Percentiles rank a stretch among this genome's conserved stretches.
Conservation (phyloP, 768 basidiomycete genomes). For the Lentinula edodes region DNA sequence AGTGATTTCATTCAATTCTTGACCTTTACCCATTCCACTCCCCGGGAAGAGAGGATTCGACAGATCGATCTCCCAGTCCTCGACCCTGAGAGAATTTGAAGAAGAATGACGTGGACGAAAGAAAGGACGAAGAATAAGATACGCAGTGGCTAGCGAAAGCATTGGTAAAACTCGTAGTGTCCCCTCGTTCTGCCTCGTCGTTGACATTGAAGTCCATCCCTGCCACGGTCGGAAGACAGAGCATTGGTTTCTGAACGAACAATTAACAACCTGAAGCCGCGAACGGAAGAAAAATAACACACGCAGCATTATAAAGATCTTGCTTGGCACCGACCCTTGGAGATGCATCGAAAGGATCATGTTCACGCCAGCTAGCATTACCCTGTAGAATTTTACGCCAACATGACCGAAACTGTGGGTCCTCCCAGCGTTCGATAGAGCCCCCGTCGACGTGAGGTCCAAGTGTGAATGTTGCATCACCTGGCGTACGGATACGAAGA, state of each 20-base stretch:
- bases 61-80: conserved; percentile 53
- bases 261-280: not conserved
- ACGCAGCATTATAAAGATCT: conserved; percentile 61
- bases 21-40: conserved; percentile 44
- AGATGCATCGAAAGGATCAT: conserved; percentile 46
- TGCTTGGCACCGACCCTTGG: conserved; percentile 45
- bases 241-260: conserved; percentile 39
- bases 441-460: conserved; percentile 58
- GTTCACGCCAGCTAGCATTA: conserved; percentile 31
- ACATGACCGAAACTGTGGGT: conserved; percentile 33
- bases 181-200: conserved; percentile 53
- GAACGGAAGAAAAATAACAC: conserved; percentile 15
- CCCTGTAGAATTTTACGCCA: conserved; percentile 37
- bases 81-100: conserved; percentile 27
- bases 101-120: conserved; percentile 36
- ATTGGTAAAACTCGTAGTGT: conserved; percentile 60
- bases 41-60: conserved; percentile 50
- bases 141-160: conserved; percentile 49
- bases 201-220: conserved; percentile 51
- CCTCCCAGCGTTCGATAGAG: conserved; percentile 53
- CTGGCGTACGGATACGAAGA: conserved; percentile 66
- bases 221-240: conserved; percentile 54
- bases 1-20: conserved; percentile 47
- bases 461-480: conserved; percentile 61
- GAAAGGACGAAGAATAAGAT: conserved; percentile 61